Percentiles rank a stretch among this genome's conserved stretches.
phyloP scores from a whole-genome alignment of 495 filamentous ascomycete species.

The Penicillium herquei region DNA sequence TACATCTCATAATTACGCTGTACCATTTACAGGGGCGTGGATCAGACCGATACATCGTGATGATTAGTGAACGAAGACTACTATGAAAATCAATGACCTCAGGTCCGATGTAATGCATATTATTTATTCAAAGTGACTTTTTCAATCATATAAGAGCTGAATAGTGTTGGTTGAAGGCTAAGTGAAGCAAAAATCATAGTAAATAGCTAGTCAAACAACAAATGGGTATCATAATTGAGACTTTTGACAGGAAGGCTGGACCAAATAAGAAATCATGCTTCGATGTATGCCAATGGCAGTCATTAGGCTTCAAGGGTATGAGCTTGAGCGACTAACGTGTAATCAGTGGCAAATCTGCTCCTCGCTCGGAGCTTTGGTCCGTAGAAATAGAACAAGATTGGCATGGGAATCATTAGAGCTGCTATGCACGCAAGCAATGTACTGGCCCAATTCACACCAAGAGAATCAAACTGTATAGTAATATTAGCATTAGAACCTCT shows the following conservation, averaged over 20 bases:
- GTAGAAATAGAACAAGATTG: conserved; percentile 61
- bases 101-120: conserved; percentile 34
- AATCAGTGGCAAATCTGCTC: conserved; percentile 36
- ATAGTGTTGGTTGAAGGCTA: too few species aligned
- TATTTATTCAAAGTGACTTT: conserved; percentile 35
- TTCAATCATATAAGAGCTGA: too few species aligned
- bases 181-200: too few species aligned
- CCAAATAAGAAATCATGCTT: too few species aligned
- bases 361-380: conserved; percentile 56
- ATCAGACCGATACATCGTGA: conserved; percentile 13
- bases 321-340: background rate
- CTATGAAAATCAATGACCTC: conserved; percentile 16
- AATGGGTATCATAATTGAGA: too few species aligned
- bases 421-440: conserved; percentile 75
- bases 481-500: conserved; percentile 22
- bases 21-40: conserved; percentile 20
- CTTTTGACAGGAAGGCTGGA: too few species aligned
- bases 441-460: conserved; percentile 73
- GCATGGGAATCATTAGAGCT: conserved; percentile 65
- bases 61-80: conserved; percentile 19
- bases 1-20: conserved; percentile 28
- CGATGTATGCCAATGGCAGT: too few species aligned
- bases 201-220: too few species aligned
- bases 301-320: background rate
- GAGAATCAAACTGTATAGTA: conserved; percentile 52